Evolutionary conservation across 345 rosid species (phyloP).

Genomic region (Dimocarpus longan): DNA sequence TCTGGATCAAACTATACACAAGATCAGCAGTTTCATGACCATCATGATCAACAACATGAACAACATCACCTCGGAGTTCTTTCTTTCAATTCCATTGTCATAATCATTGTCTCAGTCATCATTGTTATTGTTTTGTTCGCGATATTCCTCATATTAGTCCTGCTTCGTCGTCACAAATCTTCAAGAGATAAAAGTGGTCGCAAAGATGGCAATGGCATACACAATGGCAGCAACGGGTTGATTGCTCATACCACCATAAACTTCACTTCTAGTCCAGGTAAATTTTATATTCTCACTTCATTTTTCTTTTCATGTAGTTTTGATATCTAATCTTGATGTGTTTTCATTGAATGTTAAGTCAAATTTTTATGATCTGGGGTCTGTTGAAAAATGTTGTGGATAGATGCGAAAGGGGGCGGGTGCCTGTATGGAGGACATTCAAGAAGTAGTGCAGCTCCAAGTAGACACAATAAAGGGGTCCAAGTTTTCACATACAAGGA

Average conservation of each 20-base stretch:
- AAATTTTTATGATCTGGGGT: conserved; percentile 4
- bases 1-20: conserved; percentile 27
- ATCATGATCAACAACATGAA: conserved; percentile 15
- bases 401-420: conserved; percentile 63
- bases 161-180: conserved; percentile 55
- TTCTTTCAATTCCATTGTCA: conserved; percentile 49
- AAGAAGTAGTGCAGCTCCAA: conserved; percentile 27
- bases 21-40: conserved; percentile 24
- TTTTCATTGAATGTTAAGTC: not conserved
- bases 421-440: conserved; percentile 49
- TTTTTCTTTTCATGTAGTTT: not conserved
- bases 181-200: conserved; percentile 30
- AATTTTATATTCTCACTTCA: not conserved
- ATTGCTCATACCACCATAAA: conserved; percentile 42
- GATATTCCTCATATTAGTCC: conserved; percentile 40
- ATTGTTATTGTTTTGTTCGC: conserved; percentile 43
- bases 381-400: conserved; percentile 16
- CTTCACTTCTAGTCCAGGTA: conserved; percentile 79
- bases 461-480: conserved; percentile 40
- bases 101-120: conserved; percentile 43
- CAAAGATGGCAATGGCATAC: conserved; percentile 33
- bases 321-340: not conserved
- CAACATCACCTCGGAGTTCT: conserved; percentile 33
- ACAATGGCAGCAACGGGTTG: conserved; percentile 32
- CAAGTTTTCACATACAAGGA: conserved; percentile 90